Evolutionary conservation across 768 basidiomycete genomes (phyloP), one percentile per base, ranked within the genome.

Genomic region (Vararia minispora): DNA sequence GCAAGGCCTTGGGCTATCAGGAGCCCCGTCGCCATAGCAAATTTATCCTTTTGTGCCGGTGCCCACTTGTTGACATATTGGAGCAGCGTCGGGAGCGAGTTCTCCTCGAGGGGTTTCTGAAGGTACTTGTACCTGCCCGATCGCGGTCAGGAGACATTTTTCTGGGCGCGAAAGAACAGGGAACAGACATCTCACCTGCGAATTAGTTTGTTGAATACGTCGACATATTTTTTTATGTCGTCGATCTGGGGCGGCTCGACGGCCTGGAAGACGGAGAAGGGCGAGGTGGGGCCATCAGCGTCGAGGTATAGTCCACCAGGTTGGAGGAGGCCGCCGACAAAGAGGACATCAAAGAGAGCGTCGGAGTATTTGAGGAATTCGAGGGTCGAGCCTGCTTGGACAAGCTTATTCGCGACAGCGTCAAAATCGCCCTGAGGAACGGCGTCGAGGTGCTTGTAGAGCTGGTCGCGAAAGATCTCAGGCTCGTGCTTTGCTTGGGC

Each of bases 301-400:
- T 95, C 90, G 61, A 97, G 52, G 63, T 86, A 91, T 52, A 68
- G 76, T 43, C 94, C 94, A 36, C 94, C 94, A 14, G 94, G 95
- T 62, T 97, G 92, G 52, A 99, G 77, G 46, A 99, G 81, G 28
- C 90, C 89, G 34, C 94, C 94, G 54, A 91, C 83, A 53, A 99
- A 75, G 57, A 97, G 72, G 66, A 95, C 76, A 64, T 99, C 92
- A 62, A 95, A 98, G 52, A 98, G 79, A 40, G 82, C 73, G 52
- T 95, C 91, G 62, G 89, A 86, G 79, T 98, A 97, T 67, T 95
- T 95, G 61, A 92, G 78, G 55, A 78, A 82, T 63, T 99, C 95
- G 59, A 99, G 83, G 34, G 86, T 80, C 18, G 82, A 77, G 29
- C 92, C 94, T 40, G 92, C 91, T 60, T 85, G 82, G 50, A 90